Conservation (phyloP, 2,329 filamentous ascomycete genomes). For the Colletotrichum sp. region DNA sequence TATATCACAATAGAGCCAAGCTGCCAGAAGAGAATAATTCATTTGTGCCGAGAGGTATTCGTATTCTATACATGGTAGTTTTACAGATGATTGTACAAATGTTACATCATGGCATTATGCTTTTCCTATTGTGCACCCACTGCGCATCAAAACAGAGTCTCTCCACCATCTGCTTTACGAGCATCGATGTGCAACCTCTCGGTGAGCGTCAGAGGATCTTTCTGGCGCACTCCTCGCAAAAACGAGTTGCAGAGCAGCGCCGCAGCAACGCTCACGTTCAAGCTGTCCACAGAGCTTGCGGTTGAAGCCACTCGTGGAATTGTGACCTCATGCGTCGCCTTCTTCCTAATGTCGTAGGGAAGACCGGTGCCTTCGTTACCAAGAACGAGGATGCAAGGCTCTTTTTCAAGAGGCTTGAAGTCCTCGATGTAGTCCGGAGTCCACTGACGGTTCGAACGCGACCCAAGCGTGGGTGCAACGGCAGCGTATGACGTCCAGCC, state of each 20-base stretch:
- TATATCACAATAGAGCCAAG: not conserved
- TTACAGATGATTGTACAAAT: not conserved
- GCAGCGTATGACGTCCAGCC: conserved; percentile 89
- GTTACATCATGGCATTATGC: not conserved
- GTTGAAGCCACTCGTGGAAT: conserved; percentile 63
- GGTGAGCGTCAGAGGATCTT: conserved; percentile 29
- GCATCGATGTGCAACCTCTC: conserved; percentile 40
- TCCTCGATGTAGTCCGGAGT: conserved; percentile 55
- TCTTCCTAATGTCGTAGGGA: conserved; percentile 64
- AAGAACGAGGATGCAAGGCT: conserved; percentile 81
- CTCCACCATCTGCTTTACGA: conserved; percentile 27
- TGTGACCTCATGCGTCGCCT: conserved; percentile 69
- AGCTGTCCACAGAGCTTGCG: conserved; percentile 75
- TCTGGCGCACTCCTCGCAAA: conserved; percentile 45
- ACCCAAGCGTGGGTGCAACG: conserved; percentile 51
- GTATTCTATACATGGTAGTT: not conserved
- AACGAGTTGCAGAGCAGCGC: conserved; percentile 78
- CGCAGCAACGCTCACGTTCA: conserved; percentile 92
- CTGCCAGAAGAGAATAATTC: not conserved
- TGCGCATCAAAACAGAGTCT: conserved; percentile 11
- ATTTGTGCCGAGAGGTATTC: not conserved
- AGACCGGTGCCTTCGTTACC: conserved; percentile 84
- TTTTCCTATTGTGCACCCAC: not conserved
- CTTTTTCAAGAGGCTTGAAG: conserved; percentile 55
- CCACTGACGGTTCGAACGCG: conserved; percentile 41